Base-by-base conservation (phyloP, 164 flowering plant species). In the Chimonanthus salicifolius region DNA sequence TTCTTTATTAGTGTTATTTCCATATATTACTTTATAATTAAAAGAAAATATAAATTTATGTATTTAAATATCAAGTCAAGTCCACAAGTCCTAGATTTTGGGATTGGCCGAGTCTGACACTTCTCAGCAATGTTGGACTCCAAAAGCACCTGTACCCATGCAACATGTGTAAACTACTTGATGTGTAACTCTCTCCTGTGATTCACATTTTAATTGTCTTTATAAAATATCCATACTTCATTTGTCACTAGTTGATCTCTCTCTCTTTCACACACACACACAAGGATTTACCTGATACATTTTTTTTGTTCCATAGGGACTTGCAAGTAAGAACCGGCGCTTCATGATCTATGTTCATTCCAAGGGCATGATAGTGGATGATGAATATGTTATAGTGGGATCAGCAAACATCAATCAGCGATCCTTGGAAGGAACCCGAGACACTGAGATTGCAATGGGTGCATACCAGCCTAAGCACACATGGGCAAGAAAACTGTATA, bases 301-400 rank as follows among this genome's bases (percentile, higher is more conserved):
- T 63, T 33, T 47, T 73, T 7, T 67, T 33, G 73, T 68, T 6
- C 43, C 9, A 5, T 76, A 95, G 99, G 92, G 83, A 72, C 80
- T 84, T 11, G 75, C 86, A 71, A 78, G 76, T 58, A 90, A 84
- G 76, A 87, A 79, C 78, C 80, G 95, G 0, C 84, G 99, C 67
- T 93, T 95, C 79, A 95, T 95, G 99, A 94, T 94, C 47, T 94
- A 94, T 77, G 98, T 94, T 75, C 99, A 94, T 81, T 94, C 99
- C 4, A 94, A 94, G 82, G 99, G 99, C 16, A 94, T 94, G 99
- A 89, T 94, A 71, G 97, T 94, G 54, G 98, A 94, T 78, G 97
- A 92, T 72, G 97, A 90, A 69, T 92, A 85, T 79, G 91, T 90
- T 21, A 87, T 92, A 64, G n/a, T 92, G 74, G 95, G 92, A 5